Percentiles rank a stretch among this genome's conserved stretches.
Conservation (phyloP, 169 alveolate genomes). For the Ichthyophthirius multifiliis region DNA sequence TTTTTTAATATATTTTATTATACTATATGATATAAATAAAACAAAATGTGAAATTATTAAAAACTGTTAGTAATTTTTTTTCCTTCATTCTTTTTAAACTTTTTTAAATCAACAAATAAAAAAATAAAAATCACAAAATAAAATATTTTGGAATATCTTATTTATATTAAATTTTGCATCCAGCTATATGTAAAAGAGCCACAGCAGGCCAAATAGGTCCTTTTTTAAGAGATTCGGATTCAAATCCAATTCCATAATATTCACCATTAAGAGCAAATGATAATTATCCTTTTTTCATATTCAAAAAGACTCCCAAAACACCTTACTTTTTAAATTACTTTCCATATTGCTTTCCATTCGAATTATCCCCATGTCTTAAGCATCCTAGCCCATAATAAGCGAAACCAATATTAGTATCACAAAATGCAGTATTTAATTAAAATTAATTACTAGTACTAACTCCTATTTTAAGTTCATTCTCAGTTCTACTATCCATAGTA, state of each 20-base stretch:
- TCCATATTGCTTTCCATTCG: constrained; percentile 58
- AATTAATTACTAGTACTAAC: neutral
- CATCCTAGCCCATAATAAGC: constrained; percentile 61
- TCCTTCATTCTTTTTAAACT: no score
- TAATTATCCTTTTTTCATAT: constrained; percentile 62
- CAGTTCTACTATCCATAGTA: neutral
- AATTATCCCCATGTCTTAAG: constrained; percentile 60
- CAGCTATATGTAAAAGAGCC: constrained; percentile 67
- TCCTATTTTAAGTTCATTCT: constrained; percentile 41
- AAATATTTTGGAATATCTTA: neutral
- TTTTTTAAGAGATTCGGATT: constrained; percentile 33
- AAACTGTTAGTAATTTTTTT: no score
- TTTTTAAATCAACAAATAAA: no score
- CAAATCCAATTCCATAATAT: constrained; percentile 58
- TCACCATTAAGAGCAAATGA: constrained; percentile 50
- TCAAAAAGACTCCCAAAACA: constrained; percentile 53
- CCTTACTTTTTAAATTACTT: constrained; percentile 57
- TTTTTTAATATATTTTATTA: no score
- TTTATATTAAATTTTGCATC: constrained; percentile 28
- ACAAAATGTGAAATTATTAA: no score
- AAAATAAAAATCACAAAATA: no score
- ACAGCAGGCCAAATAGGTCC: constrained; percentile 67
- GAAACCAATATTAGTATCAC: constrained; percentile 60
- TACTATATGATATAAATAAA: no score
- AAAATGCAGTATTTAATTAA: constrained; percentile 32